Conservation (phyloP, 805 yeast species). For the Jamesozyma lodderae region DNA sequence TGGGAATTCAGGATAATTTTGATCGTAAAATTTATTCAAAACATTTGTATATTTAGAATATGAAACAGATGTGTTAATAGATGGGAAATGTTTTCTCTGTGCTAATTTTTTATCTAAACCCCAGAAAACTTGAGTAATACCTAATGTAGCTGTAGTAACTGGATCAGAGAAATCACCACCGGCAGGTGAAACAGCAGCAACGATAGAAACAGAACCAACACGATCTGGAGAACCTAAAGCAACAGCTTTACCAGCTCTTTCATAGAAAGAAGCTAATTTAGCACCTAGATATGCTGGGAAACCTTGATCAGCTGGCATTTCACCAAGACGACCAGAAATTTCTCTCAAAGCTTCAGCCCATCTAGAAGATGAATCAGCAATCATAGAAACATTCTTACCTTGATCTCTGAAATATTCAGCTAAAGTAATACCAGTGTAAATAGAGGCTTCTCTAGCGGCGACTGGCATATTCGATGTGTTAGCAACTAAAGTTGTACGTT, state of each 20-base stretch:
- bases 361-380: slow-evolving; percentile 99
- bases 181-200: slow-evolving; percentile 99
- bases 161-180: slow-evolving; percentile 99
- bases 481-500: slow-evolving; percentile 97
- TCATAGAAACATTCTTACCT: slow-evolving; percentile 98
- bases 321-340: slow-evolving; percentile 99
- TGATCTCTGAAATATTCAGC: slow-evolving; percentile 99
- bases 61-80: slow-evolving; percentile 91
- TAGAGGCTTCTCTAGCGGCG: slow-evolving; percentile 99
- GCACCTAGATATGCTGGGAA: slow-evolving; percentile 99
- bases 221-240: slow-evolving; percentile 96
- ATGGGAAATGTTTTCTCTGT: slow-evolving; percentile 99
- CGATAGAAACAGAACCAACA: slow-evolving; percentile 96
- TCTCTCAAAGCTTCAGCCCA: slow-evolving; percentile 99
- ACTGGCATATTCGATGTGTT: slow-evolving; percentile 99
- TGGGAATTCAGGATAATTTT: slow-evolving; percentile 86
- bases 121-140: slow-evolving; percentile 99
- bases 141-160: slow-evolving; percentile 94
- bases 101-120: slow-evolving; percentile 98
- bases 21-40: slow-evolving; percentile 75
- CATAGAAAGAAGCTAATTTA: slow-evolving; percentile 96
- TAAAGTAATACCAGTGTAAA: slow-evolving; percentile 95
- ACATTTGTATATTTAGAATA: slow-evolving; percentile 93
- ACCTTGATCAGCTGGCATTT: slow-evolving; percentile 99
- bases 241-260: slow-evolving; percentile 96